phyloP scores from a whole-genome alignment of 2,329 filamentous ascomycete species.

The Fusarium sarcochroum region DNA sequence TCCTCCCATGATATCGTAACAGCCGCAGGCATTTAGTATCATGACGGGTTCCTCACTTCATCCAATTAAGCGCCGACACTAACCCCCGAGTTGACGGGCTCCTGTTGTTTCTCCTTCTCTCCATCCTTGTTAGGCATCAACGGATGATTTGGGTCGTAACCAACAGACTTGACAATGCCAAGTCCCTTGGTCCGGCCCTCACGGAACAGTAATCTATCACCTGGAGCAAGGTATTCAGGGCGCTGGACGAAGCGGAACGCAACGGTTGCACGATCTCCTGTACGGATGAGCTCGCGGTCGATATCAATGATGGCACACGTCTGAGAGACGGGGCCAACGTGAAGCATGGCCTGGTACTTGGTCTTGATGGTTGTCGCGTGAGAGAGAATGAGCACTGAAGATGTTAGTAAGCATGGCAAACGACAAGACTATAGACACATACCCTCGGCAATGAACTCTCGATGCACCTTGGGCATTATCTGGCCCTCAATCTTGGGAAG shows the following conservation, averaged over 20 bases:
- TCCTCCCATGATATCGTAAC: constrained; percentile 33
- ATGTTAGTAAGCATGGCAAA: constrained; percentile 16
- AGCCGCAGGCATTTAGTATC: constrained; percentile 3
- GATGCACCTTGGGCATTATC: constrained; percentile 77
- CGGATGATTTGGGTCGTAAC: constrained; percentile 79
- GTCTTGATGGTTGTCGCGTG: constrained; percentile 98
- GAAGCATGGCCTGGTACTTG: constrained; percentile 98
- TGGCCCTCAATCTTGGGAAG: constrained; percentile 84
- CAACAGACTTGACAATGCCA: constrained; percentile 92
- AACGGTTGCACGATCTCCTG: constrained; percentile 92
- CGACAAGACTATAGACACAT: constrained; percentile 36
- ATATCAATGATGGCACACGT: constrained; percentile 98
- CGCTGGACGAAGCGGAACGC: constrained; percentile 96
- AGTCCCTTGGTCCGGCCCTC: constrained; percentile 96
- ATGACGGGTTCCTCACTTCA: not conserved
- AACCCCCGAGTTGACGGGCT: constrained; percentile 40
- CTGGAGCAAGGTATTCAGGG: constrained; percentile 90
- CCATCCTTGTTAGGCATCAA: constrained; percentile 49
- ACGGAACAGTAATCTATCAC: constrained; percentile 91
- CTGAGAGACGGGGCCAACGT: constrained; percentile 94
- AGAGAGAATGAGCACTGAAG: constrained; percentile 86
- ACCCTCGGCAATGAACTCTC: constrained; percentile 85
- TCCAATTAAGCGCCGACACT: constrained; percentile 43
- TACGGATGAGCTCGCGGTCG: constrained; percentile 94
- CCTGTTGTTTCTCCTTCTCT: constrained; percentile 43